Percentiles rank a stretch among this genome's conserved stretches.
phyloP scores from a whole-genome alignment of 129 eudicot species.

The Logfia minima region DNA sequence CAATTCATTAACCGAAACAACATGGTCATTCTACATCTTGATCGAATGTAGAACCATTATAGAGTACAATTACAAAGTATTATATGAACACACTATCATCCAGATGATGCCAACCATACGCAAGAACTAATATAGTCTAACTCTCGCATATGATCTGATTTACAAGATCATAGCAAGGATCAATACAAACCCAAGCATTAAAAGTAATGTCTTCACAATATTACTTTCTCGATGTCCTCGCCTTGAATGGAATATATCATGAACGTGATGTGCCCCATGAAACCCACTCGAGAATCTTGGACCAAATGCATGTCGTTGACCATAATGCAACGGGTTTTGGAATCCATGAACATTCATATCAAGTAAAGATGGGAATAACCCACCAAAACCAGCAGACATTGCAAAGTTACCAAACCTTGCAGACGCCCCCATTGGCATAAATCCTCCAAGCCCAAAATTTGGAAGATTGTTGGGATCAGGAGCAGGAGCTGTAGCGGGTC shows the following conservation, averaged over 20 bases:
- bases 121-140: slow-evolving; percentile 20
- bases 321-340: slow-evolving; percentile 39
- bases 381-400: slow-evolving; percentile 65
- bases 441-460: slow-evolving; percentile 57
- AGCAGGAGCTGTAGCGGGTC: slow-evolving; percentile 68
- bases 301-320: slow-evolving; percentile 42
- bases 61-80: slow-evolving; percentile 29
- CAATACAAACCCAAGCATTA: slow-evolving; percentile 45
- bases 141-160: neutral
- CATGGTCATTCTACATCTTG: slow-evolving; percentile 10
- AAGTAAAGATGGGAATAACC: slow-evolving; percentile 58
- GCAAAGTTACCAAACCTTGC: slow-evolving; percentile 66
- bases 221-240: slow-evolving; percentile 47
- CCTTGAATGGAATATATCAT: slow-evolving; percentile 33
- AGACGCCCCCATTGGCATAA: slow-evolving; percentile 59
- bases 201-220: slow-evolving; percentile 45
- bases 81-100: slow-evolving; percentile 39
- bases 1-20: neutral
- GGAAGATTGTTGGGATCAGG: slow-evolving; percentile 43
- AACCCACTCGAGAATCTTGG: slow-evolving; percentile 39
- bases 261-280: slow-evolving; percentile 43
- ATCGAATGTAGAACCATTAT: slow-evolving; percentile 2
- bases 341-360: slow-evolving; percentile 60
- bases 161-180: slow-evolving; percentile 42
- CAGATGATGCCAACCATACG: slow-evolving; percentile 21